Evolutionary conservation across 2,329 filamentous ascomycete species (phyloP), one percentile per base, ranked within the genome.

Genomic region (Sordariomycetes sp.): DNA sequence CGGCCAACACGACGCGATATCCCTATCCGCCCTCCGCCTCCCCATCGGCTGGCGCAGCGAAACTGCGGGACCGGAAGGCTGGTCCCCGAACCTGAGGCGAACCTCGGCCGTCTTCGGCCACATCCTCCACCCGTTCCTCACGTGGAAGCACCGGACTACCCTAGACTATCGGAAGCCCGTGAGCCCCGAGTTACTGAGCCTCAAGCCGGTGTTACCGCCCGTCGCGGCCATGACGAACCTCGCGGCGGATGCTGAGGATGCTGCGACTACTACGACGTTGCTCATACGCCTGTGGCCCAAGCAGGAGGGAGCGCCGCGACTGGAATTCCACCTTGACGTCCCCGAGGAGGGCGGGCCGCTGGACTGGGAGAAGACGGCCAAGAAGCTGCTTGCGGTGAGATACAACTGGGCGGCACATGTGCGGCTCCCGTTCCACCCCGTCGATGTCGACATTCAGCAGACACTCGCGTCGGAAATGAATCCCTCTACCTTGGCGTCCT

Each of bases 61-160:
- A 40, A n/a, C 20, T 12, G 8, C 40, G n/a, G n/a, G 43, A 4
- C 25, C 35, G 22, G 53, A 35, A 4, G 60, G 52, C n/a, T 61
- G 61, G 60, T 59, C 57, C 0, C 55, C 60, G 11, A 18, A n/a
- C 24, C 35, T 46, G 22, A 59, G 50, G 20, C 57, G 63, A 6
- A 74, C 75, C 1, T 67, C 64, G 2, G 78, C 79, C 12, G 70
- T 71, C 2, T 83, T 83, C 62, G 81, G 81, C 20, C 76, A 79
- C 57, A 61, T 82, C 37, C 71, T 83, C 0, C 75, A 78, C 60
- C 54, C 58, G 6, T 46, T 40, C n/a, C 40, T 46, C 28, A 8
- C 28, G 20, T 46, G 54, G 24, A 50, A 56, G 16, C 28, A 32
- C 12, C 11, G 14, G 37, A 35, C n/a, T 56, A 43, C 54, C 20